These are phyloP conservation scores for Penicillium tannophilum DNA, from an alignment of 495 filamentous ascomycete species.

Conservation along the genomic window DNA sequence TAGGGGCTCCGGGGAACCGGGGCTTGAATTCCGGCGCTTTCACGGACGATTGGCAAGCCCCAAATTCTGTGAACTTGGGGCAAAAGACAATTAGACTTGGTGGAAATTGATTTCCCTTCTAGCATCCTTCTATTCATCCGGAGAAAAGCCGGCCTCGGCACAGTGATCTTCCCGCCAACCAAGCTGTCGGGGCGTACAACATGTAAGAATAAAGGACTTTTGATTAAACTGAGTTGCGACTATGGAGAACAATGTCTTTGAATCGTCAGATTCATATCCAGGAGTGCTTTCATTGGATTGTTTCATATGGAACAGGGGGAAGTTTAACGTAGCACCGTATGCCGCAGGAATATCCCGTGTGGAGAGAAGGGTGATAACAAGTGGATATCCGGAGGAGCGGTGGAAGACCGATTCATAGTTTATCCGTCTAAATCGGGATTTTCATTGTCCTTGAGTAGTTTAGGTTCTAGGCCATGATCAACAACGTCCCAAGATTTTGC, in stretches of 20 bases:
- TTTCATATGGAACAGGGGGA: conserved; percentile 1
- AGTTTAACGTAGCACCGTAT: neutral
- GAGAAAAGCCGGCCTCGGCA: conserved; percentile 2
- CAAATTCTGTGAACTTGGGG: neutral
- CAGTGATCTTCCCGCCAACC: conserved; percentile 1
- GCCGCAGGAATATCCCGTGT: neutral
- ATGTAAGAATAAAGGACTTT: too few relatives aligned
- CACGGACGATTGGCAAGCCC: neutral
- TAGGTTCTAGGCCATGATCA: neutral
- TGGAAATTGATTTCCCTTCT: neutral
- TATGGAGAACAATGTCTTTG: neutral
- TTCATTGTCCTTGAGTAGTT: neutral
- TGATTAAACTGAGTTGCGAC: neutral
- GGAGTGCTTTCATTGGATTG: neutral
- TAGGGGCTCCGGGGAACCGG: conserved; percentile 7
- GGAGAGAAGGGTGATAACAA: neutral
- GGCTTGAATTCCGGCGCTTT: conserved; percentile 1
- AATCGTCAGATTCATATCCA: neutral
- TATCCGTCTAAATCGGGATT: conserved; percentile 6
- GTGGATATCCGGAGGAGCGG: conserved; percentile 8
- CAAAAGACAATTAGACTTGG: neutral
- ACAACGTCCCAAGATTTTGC: neutral
- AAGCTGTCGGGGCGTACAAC: neutral
- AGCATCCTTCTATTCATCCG: neutral
- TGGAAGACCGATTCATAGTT: conserved; percentile 9